Evolutionary conservation across 345 rosid genomes (phyloP), one percentile per base, ranked within the genome.

Genomic region (Ceriops tagal): DNA sequence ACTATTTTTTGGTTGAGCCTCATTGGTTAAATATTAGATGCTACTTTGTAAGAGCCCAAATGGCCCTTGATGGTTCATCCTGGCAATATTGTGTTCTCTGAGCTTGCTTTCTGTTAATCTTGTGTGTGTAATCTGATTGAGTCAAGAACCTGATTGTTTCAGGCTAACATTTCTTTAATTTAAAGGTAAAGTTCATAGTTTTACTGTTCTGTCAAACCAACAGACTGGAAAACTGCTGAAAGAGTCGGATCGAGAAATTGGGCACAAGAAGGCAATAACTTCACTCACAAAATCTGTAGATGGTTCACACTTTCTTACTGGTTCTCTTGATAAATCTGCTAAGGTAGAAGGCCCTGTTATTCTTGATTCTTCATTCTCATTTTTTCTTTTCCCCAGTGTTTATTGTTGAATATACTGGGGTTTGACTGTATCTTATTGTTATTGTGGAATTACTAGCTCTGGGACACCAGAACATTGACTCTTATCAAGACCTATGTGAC

Each of bases 311-410:
- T 92, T 92, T 68, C 43, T 96, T 58, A 88, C 95, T 3, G 99
- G 98, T 65, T 92, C 99, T 67, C 84, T 83, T 24, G 99, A 92
- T 83, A 96, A 87, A 82, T 90, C 99, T 73, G 98, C 98, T 6
- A 96, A 92, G 98, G 99, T 86, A 55, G 18, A 55, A 27, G 58
- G 22, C 52, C 43, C 32, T 30, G 8, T 64, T 57, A 5, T 58
- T 8, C 22, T 0, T 62, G 46, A 22, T 26, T 35, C 28, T 3
- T 0, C 21, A 46, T 52, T 53, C 21, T 27, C 28, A 15, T 0
- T 37, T 2, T 61, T 64, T 49, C 35, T 31, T 62, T 18, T 4
- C 6, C 31, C 52, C 5, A 7, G 4, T 5, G n/a, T 61, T 47
- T 5, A 10, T 21, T 31, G 4, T 58, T 1, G 5, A 28, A 34